These are phyloP conservation scores for Leptoxyphium fumago DNA, from an alignment of 2,329 filamentous ascomycete genomes.

Conservation along the genomic window DNA sequence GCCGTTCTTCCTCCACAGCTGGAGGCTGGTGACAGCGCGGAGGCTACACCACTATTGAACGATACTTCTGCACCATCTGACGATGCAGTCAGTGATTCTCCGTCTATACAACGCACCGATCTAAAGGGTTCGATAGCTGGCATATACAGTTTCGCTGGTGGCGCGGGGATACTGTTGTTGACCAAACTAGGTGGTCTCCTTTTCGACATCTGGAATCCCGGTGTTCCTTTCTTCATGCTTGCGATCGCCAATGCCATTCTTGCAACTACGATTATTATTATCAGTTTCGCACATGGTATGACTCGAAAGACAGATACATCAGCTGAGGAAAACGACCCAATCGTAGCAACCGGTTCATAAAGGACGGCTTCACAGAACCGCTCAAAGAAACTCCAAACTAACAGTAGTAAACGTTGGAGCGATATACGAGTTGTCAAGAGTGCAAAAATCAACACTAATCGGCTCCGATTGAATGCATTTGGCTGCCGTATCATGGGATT, in stretches of 20 bases:
- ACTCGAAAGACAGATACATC: too few relatives aligned
- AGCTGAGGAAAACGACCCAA: too few relatives aligned
- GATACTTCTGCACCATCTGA: neutral
- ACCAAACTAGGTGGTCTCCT: conserved; percentile 81
- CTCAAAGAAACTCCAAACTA: too few relatives aligned
- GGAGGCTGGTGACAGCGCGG: conserved; percentile 5
- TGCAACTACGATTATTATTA: conserved; percentile 30
- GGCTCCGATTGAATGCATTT: too few relatives aligned
- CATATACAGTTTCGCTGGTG: conserved; percentile 82
- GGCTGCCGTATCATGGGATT: too few relatives aligned
- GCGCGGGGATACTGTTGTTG: conserved; percentile 74
- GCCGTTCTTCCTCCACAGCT: neutral
- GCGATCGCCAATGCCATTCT: conserved; percentile 69
- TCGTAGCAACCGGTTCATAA: too few relatives aligned
- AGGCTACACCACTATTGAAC: conserved; percentile 15
- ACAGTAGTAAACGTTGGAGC: too few relatives aligned
- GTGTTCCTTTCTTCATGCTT: conserved; percentile 90
- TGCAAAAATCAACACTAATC: too few relatives aligned
- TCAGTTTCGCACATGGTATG: conserved; percentile 5
- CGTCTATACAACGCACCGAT: conserved; percentile 22
- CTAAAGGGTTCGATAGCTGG: conserved; percentile 92
- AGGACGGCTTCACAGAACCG: too few relatives aligned
- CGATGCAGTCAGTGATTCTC: neutral
- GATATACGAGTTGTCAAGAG: too few relatives aligned
- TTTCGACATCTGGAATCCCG: conserved; percentile 61